Conservation (phyloP, 768 basidiomycete genomes). For the Suillus fuscotomentosus region DNA sequence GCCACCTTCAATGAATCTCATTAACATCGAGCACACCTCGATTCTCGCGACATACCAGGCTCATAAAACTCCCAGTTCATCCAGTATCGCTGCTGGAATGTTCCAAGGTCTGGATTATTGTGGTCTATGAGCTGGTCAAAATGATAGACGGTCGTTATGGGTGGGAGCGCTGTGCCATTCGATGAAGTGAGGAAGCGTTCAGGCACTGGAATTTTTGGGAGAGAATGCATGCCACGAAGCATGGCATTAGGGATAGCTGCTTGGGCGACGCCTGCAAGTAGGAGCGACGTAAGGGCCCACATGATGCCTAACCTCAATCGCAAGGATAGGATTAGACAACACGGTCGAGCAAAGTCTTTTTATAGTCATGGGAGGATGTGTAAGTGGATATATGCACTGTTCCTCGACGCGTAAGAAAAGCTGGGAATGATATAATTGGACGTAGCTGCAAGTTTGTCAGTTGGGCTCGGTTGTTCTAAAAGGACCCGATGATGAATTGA, state of each 20-base stretch:
- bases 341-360: background rate
- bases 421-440: background rate
- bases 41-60: slow-evolving; percentile 30
- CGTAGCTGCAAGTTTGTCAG: background rate
- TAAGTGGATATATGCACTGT: background rate
- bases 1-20: slow-evolving; percentile 14
- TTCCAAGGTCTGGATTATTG: slow-evolving; percentile 57
- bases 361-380: background rate
- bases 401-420: background rate
- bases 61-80: slow-evolving; percentile 66
- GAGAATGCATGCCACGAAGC: slow-evolving; percentile 15
- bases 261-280: slow-evolving; percentile 13
- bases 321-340: background rate
- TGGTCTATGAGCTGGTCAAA: slow-evolving; percentile 42
- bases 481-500: background rate
- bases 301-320: background rate
- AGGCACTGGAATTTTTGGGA: slow-evolving; percentile 14
- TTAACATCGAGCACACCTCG: background rate
- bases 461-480: background rate
- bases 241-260: slow-evolving; percentile 20
- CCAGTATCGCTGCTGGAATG: slow-evolving; percentile 80
- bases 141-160: slow-evolving; percentile 26
- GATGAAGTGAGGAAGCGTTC: slow-evolving; percentile 13
- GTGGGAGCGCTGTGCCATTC: slow-evolving; percentile 26
- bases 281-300: background rate